Percentiles rank a stretch among this genome's conserved stretches.
Conservation (phyloP, 1,284 basidiomycete genomes). For the Somion occarium region DNA sequence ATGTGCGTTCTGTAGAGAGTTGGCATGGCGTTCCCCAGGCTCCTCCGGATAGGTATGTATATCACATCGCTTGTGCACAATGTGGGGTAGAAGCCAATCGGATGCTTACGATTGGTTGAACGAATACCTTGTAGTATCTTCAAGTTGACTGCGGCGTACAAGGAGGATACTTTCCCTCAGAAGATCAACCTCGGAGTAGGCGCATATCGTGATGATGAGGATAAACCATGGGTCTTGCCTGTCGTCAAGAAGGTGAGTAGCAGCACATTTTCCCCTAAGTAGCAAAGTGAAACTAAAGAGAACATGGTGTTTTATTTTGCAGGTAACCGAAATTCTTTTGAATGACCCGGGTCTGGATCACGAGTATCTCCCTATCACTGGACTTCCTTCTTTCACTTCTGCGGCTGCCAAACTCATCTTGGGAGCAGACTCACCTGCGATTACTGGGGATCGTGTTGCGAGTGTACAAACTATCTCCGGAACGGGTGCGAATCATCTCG, state of each 20-base stretch:
- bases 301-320: neutral
- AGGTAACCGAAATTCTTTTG: conserved; percentile 76
- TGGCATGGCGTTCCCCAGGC: conserved; percentile 76
- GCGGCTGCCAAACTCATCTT: conserved; percentile 83
- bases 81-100: neutral
- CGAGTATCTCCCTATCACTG: conserved; percentile 92
- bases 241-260: conserved; percentile 83
- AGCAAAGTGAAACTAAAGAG: no score
- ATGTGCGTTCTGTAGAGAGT: conserved; percentile 40
- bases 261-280: conserved; percentile 10
- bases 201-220: conserved; percentile 83
- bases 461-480: conserved; percentile 93
- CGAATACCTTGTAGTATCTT: conserved; percentile 66
- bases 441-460: conserved; percentile 66
- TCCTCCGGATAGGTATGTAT: conserved; percentile 62
- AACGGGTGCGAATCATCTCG: conserved; percentile 94
- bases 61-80: neutral
- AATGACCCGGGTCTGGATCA: conserved; percentile 79
- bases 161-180: conserved; percentile 72
- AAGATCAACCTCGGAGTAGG: conserved; percentile 94
- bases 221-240: conserved; percentile 89
- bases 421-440: conserved; percentile 66
- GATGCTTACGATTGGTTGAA: neutral
- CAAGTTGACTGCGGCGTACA: conserved; percentile 86
- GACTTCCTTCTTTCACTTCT: conserved; percentile 76